Conservation (phyloP, 1,284 basidiomycete genomes). For the Ustilago hordei region DNA sequence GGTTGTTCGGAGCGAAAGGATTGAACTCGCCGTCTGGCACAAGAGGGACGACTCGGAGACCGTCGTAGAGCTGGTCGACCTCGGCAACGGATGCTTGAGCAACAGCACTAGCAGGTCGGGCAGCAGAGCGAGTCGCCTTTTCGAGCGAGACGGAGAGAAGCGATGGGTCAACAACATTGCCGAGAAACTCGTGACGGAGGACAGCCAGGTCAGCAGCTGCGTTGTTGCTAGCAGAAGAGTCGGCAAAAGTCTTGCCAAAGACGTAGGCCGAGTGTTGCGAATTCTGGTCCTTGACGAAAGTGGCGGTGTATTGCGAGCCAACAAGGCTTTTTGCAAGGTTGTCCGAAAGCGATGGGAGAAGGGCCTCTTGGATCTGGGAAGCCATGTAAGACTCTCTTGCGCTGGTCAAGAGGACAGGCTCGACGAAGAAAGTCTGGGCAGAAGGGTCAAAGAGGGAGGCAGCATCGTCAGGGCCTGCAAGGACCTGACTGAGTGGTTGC, state of each 20-base stretch:
- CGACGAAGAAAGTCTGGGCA: constrained; percentile 43
- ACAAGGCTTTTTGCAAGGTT: constrained; percentile 27
- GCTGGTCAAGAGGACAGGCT: constrained; percentile 57
- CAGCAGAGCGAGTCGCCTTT: constrained; percentile 13
- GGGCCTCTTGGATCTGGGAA: constrained; percentile 25
- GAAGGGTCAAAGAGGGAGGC: constrained; percentile 21
- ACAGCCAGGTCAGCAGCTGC: constrained; percentile 10
- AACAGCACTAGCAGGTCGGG: constrained; percentile 28
- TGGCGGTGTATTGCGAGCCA: constrained; percentile 9
- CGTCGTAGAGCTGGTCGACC: constrained; percentile 37
- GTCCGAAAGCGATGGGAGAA: constrained; percentile 36
- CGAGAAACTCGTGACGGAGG: constrained; percentile 32
- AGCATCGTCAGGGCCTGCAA: constrained; percentile 18
- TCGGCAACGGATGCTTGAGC: constrained; percentile 38
- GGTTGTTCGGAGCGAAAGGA: constrained; percentile 53
- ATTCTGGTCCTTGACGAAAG: constrained; percentile 25
- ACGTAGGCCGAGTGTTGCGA: constrained; percentile 46
- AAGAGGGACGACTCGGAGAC: constrained; percentile 43
- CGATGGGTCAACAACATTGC: constrained; percentile 34
- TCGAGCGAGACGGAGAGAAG: constrained; percentile 29
- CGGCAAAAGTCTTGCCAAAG: constrained; percentile 38
- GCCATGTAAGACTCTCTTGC: constrained; percentile 39
- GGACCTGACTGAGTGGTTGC: constrained; percentile 40
- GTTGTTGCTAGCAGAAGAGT: constrained; percentile 10
- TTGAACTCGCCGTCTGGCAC: constrained; percentile 49